Evolutionary conservation across 768 basidiomycete genomes (phyloP).

Genomic region (Russula lepida): DNA sequence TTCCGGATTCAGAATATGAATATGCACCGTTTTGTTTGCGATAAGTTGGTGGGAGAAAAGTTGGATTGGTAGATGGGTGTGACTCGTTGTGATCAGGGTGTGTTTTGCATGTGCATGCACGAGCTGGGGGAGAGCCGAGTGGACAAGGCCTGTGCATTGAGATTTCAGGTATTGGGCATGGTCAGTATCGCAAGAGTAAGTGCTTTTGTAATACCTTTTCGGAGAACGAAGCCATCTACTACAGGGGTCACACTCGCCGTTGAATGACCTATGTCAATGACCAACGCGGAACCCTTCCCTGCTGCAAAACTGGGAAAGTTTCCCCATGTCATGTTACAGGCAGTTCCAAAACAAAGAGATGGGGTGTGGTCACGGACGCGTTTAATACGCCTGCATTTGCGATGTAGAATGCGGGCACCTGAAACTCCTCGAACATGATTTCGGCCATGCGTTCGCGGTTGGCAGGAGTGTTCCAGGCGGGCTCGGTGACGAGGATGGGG

Average conservation of each 20-base stretch:
- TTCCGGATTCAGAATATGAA: background rate
- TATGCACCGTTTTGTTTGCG: constrained; percentile 57
- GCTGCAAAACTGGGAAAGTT: constrained; percentile 68
- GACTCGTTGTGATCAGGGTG: constrained; percentile 44
- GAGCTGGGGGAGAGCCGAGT: constrained; percentile 68
- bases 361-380: constrained; percentile 42
- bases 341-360: background rate
- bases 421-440: constrained; percentile 95
- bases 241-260: constrained; percentile 90
- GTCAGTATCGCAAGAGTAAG: background rate
- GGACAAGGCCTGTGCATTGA: constrained; percentile 53
- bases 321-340: background rate
- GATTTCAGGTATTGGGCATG: background rate
- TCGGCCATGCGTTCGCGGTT: constrained; percentile 94
- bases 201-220: constrained; percentile 56
- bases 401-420: constrained; percentile 92
- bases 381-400: constrained; percentile 92
- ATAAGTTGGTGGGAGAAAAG: constrained; percentile 85
- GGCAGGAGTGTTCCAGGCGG: constrained; percentile 91
- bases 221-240: constrained; percentile 93
- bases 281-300: constrained; percentile 93
- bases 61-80: constrained; percentile 50
- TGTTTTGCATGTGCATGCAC: constrained; percentile 74
- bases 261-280: constrained; percentile 88
- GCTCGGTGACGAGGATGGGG: constrained; percentile 88